Base-by-base conservation (phyloP, 352 stramenopile species). In the Phytopythium chamaehyphon region DNA sequence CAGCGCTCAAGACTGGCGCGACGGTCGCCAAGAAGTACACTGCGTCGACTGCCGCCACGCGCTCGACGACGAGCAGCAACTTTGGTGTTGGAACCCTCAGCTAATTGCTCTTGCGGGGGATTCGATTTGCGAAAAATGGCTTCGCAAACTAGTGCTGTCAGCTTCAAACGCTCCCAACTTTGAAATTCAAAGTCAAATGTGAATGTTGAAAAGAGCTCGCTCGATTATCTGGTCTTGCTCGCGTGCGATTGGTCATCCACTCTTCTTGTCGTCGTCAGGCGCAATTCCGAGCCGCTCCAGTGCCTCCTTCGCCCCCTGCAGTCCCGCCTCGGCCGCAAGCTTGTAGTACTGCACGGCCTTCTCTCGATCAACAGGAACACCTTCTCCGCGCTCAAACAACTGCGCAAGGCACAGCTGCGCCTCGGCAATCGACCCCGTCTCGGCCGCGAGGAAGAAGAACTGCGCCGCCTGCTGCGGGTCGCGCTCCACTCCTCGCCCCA, bases 281-380 rank as follows among this genome's bases (percentile, higher is more conserved):
- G 2, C 21, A 43, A 54, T 69, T 33, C 69, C 80, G 23, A 89
- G 64, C 23, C 73, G 72, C 49, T 79, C 47, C 9, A 93, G 52
- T 33, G 76, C 78, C 21, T 66, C 31, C 33, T 56, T 70, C n/a
- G 76, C 83, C 26, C 84, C 80, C 7, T 67, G 49, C 28, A 91
- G 31, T 11, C 71, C 76, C 23, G 70, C 61, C 47, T 86, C 62
- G 36, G 73, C 78, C 16, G 82, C 84, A 28, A 77, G 53, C 44
- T 84, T 71, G 49, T 92, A 94, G 59, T 90, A 91, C 59, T 88
- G 63, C 48, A 89, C 56, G 3, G 84, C 84, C 54, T 93, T 94
- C 14, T 57, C 58, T 11, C 44, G 51, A 40, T 93, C 69, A 18
- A 55, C 55, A 0, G 61, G 46, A 21, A 92, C 60, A 37, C 75